phyloP scores from a whole-genome alignment of 495 filamentous ascomycete genomes.

The Penicillium diatomitis region DNA sequence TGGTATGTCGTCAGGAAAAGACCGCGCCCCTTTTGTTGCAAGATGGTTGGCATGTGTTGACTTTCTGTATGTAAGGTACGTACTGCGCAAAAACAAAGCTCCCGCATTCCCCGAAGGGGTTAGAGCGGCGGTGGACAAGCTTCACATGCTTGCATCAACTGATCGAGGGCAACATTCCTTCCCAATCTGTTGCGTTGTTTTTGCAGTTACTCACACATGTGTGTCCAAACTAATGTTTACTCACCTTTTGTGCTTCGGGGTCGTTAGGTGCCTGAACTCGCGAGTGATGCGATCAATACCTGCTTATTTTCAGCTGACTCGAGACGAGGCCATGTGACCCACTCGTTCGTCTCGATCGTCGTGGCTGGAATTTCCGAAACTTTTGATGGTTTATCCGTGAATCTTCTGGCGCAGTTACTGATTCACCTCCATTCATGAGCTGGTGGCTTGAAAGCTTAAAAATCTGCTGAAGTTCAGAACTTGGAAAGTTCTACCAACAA shows the following conservation, averaged over 20 bases:
- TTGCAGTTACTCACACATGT: no score
- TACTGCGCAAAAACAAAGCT: conserved; percentile 12
- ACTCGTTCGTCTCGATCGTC: conserved; percentile 20
- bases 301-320: conserved; percentile 5
- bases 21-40: conserved; percentile 1
- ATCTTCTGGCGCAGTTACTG: no score
- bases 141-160: background rate
- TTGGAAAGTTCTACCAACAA: no score
- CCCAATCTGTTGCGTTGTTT: no score
- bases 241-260: no score
- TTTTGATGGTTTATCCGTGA: no score
- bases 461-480: no score
- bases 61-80: background rate
- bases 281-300: conserved; percentile 4
- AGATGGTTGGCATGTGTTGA: background rate
- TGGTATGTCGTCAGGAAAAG: background rate
- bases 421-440: no score
- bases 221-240: no score
- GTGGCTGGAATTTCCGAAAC: no score
- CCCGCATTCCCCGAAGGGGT: conserved; percentile 20
- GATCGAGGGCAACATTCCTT: no score
- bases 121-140: conserved; percentile 4
- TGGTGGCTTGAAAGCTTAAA: no score
- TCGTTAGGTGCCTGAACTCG: background rate
- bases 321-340: conserved; percentile 26